phyloP scores from a whole-genome alignment of 2,329 filamentous ascomycete species.

The Pseudodiploospora longispora region DNA sequence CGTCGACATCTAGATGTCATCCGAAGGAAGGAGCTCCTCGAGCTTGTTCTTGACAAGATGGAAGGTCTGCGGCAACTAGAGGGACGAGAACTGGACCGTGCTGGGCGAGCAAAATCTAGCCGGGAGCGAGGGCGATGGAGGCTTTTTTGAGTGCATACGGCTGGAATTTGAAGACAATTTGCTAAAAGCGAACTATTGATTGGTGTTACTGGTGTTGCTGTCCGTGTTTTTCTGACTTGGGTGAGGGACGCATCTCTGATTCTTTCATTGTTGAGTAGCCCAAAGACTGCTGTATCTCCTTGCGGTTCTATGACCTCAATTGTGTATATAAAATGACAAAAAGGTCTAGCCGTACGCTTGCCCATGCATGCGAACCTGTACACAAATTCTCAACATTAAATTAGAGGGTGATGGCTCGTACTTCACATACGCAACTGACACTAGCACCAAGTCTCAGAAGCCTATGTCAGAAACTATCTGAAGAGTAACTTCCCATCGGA shows the following conservation, averaged over 20 bases:
- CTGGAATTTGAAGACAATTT: too few species aligned
- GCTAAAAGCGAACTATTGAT: neutral
- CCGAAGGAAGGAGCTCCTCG: constrained; percentile 80
- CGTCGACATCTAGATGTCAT: constrained; percentile 86
- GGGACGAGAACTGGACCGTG: constrained; percentile 55
- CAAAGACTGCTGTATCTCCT: too few species aligned
- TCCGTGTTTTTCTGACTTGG: neutral
- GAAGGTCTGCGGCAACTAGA: constrained; percentile 82
- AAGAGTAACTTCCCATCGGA: constrained; percentile 89
- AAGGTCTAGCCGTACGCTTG: too few species aligned
- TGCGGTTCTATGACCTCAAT: too few species aligned
- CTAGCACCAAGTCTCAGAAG: constrained; percentile 8
- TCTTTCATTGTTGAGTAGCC: too few species aligned
- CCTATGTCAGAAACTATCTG: constrained; percentile 51
- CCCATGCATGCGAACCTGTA: too few species aligned
- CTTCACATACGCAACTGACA: too few species aligned
- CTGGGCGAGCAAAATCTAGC: constrained; percentile 19
- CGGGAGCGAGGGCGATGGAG: constrained; percentile 42
- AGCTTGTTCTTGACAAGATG: constrained; percentile 93
- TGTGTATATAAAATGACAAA: too few species aligned
- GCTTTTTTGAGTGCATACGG: constrained; percentile 31
- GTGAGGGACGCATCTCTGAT: too few species aligned
- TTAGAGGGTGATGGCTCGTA: too few species aligned
- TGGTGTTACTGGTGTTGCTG: neutral
- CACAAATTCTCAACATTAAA: too few species aligned